These are phyloP conservation scores for Dothidotthia symphoricarpi DNA, from an alignment of 2,329 filamentous ascomycete genomes.

Conservation along the genomic window DNA sequence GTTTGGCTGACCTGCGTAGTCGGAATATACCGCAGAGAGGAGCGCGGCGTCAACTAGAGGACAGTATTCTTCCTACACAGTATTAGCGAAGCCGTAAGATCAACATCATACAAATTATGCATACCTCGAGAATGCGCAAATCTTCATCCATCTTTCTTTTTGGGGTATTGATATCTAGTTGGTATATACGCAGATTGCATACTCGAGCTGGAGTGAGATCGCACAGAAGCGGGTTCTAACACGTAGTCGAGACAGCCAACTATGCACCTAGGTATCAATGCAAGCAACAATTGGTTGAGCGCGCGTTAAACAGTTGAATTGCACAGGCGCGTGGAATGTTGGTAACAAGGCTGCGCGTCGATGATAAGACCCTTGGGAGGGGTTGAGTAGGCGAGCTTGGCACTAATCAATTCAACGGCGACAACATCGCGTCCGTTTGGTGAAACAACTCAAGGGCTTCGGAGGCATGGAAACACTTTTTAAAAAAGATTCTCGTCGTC, in stretches of 20 bases:
- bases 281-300: background rate
- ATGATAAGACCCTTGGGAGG: too few relatives aligned
- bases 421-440: background rate
- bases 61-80: slow-evolving; percentile 64
- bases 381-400: too few relatives aligned
- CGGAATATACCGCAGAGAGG: slow-evolving; percentile 70
- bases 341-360: background rate
- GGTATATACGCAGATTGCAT: slow-evolving; percentile 24
- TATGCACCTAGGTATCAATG: background rate
- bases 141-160: slow-evolving; percentile 39
- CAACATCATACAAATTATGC: slow-evolving; percentile 1
- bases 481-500: background rate
- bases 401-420: background rate
- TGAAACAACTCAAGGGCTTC: background rate
- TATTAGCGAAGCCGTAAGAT: slow-evolving; percentile 15
- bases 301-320: background rate
- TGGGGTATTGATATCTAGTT: slow-evolving; percentile 24
- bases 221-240: background rate
- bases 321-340: background rate
- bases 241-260: background rate
- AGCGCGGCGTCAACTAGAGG: slow-evolving; percentile 74
- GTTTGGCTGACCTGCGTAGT: slow-evolving; percentile 64
- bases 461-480: background rate
- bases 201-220: slow-evolving; percentile 14
- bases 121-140: slow-evolving; percentile 35